Evolutionary conservation across 2,329 filamentous ascomycete genomes (phyloP), one percentile per base, ranked within the genome.

Genomic region (Monosporascus sp.): DNA sequence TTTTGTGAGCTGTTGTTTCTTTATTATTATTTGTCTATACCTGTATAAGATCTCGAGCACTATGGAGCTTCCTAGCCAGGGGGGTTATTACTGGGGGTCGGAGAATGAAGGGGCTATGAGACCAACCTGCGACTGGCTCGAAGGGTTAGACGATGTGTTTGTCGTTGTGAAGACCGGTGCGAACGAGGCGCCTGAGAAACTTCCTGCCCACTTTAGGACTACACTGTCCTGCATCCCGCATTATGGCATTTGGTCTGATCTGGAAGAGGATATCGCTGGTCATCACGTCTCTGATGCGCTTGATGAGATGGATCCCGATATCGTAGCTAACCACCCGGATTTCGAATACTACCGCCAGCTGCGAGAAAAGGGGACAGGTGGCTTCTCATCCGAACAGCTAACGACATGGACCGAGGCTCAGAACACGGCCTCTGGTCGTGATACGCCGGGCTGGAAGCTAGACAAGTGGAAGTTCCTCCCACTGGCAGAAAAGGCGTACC

Each of bases 381-480:
- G 72, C 20, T 70, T 77, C n/a, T 65, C 67, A 18, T 57, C 64
- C 18, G 54, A 66, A 35, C 63, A 68, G 51, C 49, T 66, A 17
- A 54, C 55, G 2, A 49, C 61, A 56, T 67, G 65, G 65, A 55
- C 61, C 8, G 38, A 58, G 11, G 64, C 63, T 5, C 64, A 63
- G 55, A 65, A 68, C 47, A 65, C 65, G 24, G 60, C 58, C 20
- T 49, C 56, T 11, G 64, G 66, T 4, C 64, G 63, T 9, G 77
- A 79, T 62, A 76, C 76, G 56, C 66, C 75, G 9, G 72, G 73
- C 52, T 72, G 73, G 79, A 75, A 71, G 53, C 67, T 82, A 38
- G 79, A 82, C 58, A 82, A 82, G 58, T 82, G 79, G 79, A 82
- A 82, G 62, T 78, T 80, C 56, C 65, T 82, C 22, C 79, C 79